Base-by-base conservation (phyloP, 768 basidiomycete genomes). In the Naganishia friedmannii region DNA sequence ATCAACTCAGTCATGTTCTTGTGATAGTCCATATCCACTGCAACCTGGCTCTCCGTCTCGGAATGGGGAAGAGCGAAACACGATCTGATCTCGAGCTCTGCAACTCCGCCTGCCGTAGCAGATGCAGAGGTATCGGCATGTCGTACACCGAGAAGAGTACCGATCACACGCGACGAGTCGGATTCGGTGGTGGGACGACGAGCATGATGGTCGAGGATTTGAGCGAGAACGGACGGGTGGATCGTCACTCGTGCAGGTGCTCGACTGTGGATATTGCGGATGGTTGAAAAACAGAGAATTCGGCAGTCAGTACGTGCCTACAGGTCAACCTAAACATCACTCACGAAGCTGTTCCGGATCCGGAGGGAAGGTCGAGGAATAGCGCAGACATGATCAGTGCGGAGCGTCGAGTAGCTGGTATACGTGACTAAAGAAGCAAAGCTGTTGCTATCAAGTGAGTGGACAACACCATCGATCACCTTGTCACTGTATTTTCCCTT, bases 21-120 rank as follows among this genome's bases (percentile, higher is more conserved):
- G 79, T 94, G 93, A 82, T 97, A 96, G 63, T 95, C 93, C 88
- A 93, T 92, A 79, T 98, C 94, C 71, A 98, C 90, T 4, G 92
- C 92, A 53, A 95, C 91, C 82, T 93, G 92, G 77, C 95, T 91
- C 78, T 87, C 88, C 32, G 90, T 91, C 83, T 95, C 92, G 77
- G 88, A 90, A 81, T 98, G 93, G 53, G 94, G 86, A 34, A 97
- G 92, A 23, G 92, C 93, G 78, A 96, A 98, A 17, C 91, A 87
- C 60, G 88, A 89, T 68, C 88, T 86, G 72, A 96, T 88, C 74
- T 91, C 89, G 72, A 98, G 83, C 69, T 87, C 84, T 63, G 85
- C 84, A 65, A 83, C 80, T 12, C 78, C 78, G 17, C 70, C 67
- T 6, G 68, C 46, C 42, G 69, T 65, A 15, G 39, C 54, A 29